Percentiles rank a stretch among this genome's conserved stretches.
Evolutionary conservation across 345 rosid species (phyloP).

Genomic region (Dipteronia sinensis): DNA sequence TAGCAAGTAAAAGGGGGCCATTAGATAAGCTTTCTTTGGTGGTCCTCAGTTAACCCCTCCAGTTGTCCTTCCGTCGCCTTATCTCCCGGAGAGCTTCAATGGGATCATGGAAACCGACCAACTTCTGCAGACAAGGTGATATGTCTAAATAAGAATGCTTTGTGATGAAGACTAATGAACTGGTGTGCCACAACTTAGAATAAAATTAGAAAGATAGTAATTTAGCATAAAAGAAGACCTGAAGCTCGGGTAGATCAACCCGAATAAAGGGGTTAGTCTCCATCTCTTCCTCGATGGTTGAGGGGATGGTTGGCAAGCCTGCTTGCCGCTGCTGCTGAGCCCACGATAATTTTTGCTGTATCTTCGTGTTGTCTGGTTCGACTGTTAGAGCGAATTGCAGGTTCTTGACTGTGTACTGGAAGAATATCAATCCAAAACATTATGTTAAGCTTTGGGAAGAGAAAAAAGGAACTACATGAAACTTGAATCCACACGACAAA

Average conservation of each 20-base stretch:
- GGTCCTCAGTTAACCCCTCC: slow-evolving; percentile 55
- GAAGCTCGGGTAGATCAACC: slow-evolving; percentile 61
- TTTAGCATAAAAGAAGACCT: slow-evolving; percentile 33
- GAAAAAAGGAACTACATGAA: background rate
- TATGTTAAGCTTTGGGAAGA: slow-evolving; percentile 4
- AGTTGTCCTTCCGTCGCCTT: slow-evolving; percentile 68
- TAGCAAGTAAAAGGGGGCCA: background rate
- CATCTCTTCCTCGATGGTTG: slow-evolving; percentile 81
- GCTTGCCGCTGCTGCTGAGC: slow-evolving; percentile 71
- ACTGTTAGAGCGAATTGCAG: slow-evolving; percentile 77
- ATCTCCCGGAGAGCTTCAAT: slow-evolving; percentile 66
- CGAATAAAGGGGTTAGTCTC: slow-evolving; percentile 92
- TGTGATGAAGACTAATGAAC: background rate
- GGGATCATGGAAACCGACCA: slow-evolving; percentile 57
- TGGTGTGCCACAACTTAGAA: too few species aligned
- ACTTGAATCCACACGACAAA: background rate
- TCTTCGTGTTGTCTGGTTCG: slow-evolving; percentile 71
- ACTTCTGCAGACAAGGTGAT: slow-evolving; percentile 43
- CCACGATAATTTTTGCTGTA: slow-evolving; percentile 75
- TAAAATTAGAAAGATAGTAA: background rate
- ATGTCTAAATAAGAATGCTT: slow-evolving; percentile 5
- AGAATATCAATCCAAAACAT: slow-evolving; percentile 12
- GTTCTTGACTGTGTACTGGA: slow-evolving; percentile 91
- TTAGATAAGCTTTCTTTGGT: background rate
- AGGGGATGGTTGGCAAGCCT: slow-evolving; percentile 83